phyloP scores from a whole-genome alignment of 2,329 filamentous ascomycete species.

The Trichoderma atroviride region DNA sequence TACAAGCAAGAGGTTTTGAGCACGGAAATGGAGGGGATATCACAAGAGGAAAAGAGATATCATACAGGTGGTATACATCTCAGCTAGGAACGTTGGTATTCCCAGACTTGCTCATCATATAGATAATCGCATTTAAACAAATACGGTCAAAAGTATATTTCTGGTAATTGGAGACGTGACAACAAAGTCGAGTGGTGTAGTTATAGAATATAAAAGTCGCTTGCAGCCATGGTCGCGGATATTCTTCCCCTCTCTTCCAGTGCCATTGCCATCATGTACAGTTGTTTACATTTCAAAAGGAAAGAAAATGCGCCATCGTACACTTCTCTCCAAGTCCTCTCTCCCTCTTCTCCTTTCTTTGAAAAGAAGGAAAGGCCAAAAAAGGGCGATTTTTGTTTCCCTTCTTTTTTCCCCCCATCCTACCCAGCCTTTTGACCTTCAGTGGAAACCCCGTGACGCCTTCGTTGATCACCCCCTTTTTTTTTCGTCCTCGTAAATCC shows the following conservation, averaged over 20 bases:
- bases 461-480: constrained; percentile 10
- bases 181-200: constrained; percentile 27
- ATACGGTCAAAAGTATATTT: constrained; percentile 18
- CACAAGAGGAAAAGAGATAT: not conserved
- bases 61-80: not conserved
- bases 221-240: constrained; percentile 12
- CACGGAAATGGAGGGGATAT: not conserved
- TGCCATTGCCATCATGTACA: constrained; percentile 24
- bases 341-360: not conserved
- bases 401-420: not conserved
- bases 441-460: constrained; percentile 24
- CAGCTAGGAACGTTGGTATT: not conserved
- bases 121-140: not conserved
- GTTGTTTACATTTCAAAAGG: constrained; percentile 25
- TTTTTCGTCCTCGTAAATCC: not conserved
- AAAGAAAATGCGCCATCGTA: constrained; percentile 1
- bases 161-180: constrained; percentile 19
- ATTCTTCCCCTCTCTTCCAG: not conserved
- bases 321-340: not conserved
- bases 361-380: not conserved
- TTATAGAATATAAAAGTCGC: constrained; percentile 25
- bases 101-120: not conserved
- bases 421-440: constrained; percentile 5
- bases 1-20: not conserved
- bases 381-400: not conserved